These are phyloP conservation scores for Cryptococcus deneoformans DNA, from an alignment of 1,284 basidiomycete species.

Conservation along the genomic window DNA sequence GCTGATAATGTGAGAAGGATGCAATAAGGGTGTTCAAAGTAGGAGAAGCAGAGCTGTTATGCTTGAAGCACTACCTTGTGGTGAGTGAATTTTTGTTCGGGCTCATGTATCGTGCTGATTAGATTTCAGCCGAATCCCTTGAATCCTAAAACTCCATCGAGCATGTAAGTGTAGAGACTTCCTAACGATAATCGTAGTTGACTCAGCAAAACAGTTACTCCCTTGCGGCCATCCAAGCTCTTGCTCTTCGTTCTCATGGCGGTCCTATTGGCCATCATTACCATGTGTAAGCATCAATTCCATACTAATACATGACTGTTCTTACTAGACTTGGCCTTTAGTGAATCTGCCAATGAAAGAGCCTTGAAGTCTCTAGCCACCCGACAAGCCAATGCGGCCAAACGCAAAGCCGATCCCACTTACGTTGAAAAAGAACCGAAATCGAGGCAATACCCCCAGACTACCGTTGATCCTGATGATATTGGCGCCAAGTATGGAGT, in stretches of 20 bases:
- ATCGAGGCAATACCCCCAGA: neutral
- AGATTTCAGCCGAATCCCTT: conserved; percentile 16
- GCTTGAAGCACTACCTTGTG: conserved; percentile 21
- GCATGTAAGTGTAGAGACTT: neutral
- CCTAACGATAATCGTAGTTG: neutral
- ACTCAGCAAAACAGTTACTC: conserved; percentile 7
- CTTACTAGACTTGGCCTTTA: neutral
- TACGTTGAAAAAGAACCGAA: neutral
- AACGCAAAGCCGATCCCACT: neutral
- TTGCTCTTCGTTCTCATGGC: conserved; percentile 26
- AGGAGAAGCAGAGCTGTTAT: conserved; percentile 23
- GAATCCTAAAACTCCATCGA: conserved; percentile 4
- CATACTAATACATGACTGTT: neutral
- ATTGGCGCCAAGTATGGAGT: conserved; percentile 1
- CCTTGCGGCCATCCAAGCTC: conserved; percentile 21
- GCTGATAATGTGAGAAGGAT: conserved; percentile 12
- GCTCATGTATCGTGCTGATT: neutral
- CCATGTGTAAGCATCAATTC: conserved; percentile 15
- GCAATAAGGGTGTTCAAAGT: conserved; percentile 24
- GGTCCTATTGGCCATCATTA: conserved; percentile 16
- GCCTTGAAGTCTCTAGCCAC: neutral
- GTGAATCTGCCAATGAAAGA: neutral
- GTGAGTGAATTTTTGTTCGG: conserved; percentile 12
- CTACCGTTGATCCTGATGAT: neutral
- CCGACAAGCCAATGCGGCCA: neutral